Conservation (phyloP, 345 rosid species). For the Acer negundo region DNA sequence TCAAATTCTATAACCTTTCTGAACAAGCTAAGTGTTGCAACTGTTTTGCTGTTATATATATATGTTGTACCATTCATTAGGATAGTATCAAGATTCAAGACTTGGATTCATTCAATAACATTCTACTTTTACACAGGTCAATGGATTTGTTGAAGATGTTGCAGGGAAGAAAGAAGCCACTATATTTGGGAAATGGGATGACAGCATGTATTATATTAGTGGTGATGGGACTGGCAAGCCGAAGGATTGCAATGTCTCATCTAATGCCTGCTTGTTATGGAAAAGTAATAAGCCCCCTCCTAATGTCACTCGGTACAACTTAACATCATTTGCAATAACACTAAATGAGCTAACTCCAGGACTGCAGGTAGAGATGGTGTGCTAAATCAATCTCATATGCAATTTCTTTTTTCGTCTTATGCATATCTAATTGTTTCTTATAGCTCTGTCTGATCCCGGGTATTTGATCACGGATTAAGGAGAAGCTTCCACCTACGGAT, state of each 20-base stretch:
- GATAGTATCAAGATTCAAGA: conserved; percentile 6
- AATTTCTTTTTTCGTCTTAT: conserved; percentile 28
- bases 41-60: neutral
- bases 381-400: conserved; percentile 29
- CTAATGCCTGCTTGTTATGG: conserved; percentile 77
- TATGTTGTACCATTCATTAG: neutral
- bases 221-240: conserved; percentile 61
- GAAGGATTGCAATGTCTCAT: conserved; percentile 53
- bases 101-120: conserved; percentile 2
- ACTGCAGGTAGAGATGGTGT: conserved; percentile 68
- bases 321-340: conserved; percentile 90
- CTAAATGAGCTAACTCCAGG: conserved; percentile 94
- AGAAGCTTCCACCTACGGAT: conserved; percentile 96
- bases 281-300: conserved; percentile 70
- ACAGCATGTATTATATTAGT: conserved; percentile 62
- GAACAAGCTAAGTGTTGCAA: neutral
- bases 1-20: neutral
- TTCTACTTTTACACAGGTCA: conserved; percentile 49
- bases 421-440: conserved; percentile 49
- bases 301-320: conserved; percentile 86
- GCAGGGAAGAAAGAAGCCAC: conserved; percentile 67
- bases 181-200: conserved; percentile 96
- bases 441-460: conserved; percentile 55
- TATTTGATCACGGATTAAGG: conserved; percentile 82
- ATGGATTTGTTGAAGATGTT: conserved; percentile 84